Evolutionary conservation across 768 basidiomycete genomes (phyloP).

Genomic region (Cyclocybe cylindracea): DNA sequence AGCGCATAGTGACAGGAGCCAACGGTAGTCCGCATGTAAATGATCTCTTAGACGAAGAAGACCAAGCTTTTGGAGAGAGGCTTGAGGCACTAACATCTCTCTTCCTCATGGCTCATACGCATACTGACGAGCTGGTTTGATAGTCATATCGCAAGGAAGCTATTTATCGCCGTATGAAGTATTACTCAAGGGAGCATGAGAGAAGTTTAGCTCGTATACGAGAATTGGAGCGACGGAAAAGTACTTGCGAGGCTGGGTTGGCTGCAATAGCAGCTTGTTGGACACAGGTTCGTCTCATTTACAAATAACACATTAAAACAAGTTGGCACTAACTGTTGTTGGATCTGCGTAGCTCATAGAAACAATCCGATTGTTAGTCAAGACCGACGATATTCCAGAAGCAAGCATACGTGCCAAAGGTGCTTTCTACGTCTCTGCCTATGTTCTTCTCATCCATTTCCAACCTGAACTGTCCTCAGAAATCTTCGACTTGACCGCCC

Average conservation of each 20-base stretch:
- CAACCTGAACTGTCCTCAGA: constrained; percentile 28
- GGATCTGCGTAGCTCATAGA: constrained; percentile 55
- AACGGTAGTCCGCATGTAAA: constrained; percentile 58
- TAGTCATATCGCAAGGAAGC: constrained; percentile 88
- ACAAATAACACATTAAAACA: neutral
- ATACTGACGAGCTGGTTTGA: constrained; percentile 5
- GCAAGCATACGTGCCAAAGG: constrained; percentile 44
- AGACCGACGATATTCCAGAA: constrained; percentile 48
- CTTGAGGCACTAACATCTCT: constrained; percentile 49
- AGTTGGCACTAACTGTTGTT: neutral
- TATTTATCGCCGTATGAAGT: constrained; percentile 80
- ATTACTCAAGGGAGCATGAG: constrained; percentile 77
- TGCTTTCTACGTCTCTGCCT: constrained; percentile 15
- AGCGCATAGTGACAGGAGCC: constrained; percentile 50
- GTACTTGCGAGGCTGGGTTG: constrained; percentile 68
- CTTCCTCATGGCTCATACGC: constrained; percentile 9
- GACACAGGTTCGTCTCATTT: constrained; percentile 56
- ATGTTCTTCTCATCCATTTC: constrained; percentile 5
- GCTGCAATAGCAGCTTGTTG: constrained; percentile 79
- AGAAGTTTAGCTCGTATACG: constrained; percentile 60
- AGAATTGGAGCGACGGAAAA: constrained; percentile 66
- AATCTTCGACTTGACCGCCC: constrained; percentile 47
- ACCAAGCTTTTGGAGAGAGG: constrained; percentile 52
- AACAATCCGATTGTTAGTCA: constrained; percentile 61
- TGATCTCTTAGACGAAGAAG: constrained; percentile 41